A percentile compares a stretch with the other conserved stretches of the same genome.
Conservation (phyloP, 768 basidiomycete genomes). For the Hygrophoropsis aurantiaca region DNA sequence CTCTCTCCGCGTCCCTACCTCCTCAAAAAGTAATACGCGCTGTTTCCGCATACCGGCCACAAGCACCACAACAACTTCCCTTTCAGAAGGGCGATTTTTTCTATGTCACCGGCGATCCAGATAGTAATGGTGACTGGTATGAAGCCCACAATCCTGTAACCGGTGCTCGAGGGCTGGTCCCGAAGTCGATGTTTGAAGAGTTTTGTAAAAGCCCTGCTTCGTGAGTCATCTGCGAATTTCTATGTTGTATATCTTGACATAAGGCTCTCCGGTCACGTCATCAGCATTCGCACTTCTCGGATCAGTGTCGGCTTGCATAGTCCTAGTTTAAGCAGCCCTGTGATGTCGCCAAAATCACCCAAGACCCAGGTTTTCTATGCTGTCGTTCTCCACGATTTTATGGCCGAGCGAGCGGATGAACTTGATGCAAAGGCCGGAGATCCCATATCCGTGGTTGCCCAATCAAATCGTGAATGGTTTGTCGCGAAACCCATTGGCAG, state of each 20-base stretch:
- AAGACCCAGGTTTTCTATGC: slow-evolving; percentile 82
- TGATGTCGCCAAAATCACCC: slow-evolving; percentile 27
- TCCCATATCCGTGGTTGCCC: slow-evolving; percentile 93
- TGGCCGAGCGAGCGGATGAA: slow-evolving; percentile 94
- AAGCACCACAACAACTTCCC: slow-evolving; percentile 80
- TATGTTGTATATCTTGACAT: background rate
- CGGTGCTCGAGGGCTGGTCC: slow-evolving; percentile 89
- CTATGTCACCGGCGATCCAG: slow-evolving; percentile 82
- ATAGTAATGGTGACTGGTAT: slow-evolving; percentile 67
- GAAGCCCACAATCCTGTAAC: slow-evolving; percentile 94
- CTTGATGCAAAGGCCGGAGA: slow-evolving; percentile 94
- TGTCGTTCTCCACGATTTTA: slow-evolving; percentile 92
- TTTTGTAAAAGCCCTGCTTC: slow-evolving; percentile 70
- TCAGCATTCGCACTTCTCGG: slow-evolving; percentile 45
- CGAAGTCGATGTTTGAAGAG: slow-evolving; percentile 85
- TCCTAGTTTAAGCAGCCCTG: slow-evolving; percentile 24
- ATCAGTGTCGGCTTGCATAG: slow-evolving; percentile 12
- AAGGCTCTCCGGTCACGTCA: background rate
- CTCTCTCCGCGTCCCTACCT: slow-evolving; percentile 67
- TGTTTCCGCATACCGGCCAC: slow-evolving; percentile 59
- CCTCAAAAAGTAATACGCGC: slow-evolving; percentile 97
- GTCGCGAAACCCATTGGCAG: slow-evolving; percentile 97
- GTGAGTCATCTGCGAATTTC: slow-evolving; percentile 42
- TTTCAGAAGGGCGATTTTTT: slow-evolving; percentile 97
- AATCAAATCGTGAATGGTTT: slow-evolving; percentile 99